A percentile compares a stretch with the other conserved stretches of the same genome.
These are phyloP conservation scores for Verticillium albo-atrum DNA, from an alignment of 2,329 filamentous ascomycete genomes.

Conservation along the genomic window DNA sequence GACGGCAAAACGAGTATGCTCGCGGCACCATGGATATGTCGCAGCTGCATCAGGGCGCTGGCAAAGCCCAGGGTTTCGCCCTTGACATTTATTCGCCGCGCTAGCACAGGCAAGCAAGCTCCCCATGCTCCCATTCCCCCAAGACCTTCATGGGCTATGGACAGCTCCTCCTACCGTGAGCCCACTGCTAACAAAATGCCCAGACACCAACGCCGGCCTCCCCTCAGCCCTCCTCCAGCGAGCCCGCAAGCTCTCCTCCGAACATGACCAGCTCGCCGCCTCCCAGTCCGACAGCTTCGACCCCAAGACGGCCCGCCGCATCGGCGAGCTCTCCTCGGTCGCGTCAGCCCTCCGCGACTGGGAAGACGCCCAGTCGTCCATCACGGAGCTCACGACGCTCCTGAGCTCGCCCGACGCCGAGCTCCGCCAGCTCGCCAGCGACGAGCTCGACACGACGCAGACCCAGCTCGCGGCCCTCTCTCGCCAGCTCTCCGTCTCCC, in stretches of 20 bases:
- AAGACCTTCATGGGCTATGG: no score
- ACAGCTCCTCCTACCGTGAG: not conserved
- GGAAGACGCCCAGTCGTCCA: conserved; percentile 48
- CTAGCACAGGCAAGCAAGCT: conserved; percentile 36
- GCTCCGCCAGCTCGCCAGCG: conserved; percentile 71
- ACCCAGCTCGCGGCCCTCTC: conserved; percentile 59
- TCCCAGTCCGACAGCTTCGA: conserved; percentile 53
- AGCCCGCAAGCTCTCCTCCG: conserved; percentile 51
- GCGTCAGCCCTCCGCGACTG: conserved; percentile 54
- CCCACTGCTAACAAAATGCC: not conserved
- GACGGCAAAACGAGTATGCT: conserved; percentile 28
- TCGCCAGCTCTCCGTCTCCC: conserved; percentile 64
- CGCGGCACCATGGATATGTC: conserved; percentile 47
- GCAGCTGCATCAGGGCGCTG: conserved; percentile 39
- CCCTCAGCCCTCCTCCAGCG: conserved; percentile 55
- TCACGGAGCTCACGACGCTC: conserved; percentile 49
- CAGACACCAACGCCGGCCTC: conserved; percentile 29
- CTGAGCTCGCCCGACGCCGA: conserved; percentile 57
- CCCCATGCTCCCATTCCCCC: not conserved
- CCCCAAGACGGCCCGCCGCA: conserved; percentile 50
- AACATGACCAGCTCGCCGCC: conserved; percentile 51
- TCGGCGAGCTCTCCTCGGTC: conserved; percentile 57
- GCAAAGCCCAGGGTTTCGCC: conserved; percentile 2
- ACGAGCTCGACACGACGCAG: conserved; percentile 70
- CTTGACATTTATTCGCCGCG: conserved; percentile 30